Percentiles rank a stretch among this genome's conserved stretches.
These are phyloP conservation scores for Fraxinus greggii DNA, from an alignment of 305 asterid genomes.

Conservation along the genomic window DNA sequence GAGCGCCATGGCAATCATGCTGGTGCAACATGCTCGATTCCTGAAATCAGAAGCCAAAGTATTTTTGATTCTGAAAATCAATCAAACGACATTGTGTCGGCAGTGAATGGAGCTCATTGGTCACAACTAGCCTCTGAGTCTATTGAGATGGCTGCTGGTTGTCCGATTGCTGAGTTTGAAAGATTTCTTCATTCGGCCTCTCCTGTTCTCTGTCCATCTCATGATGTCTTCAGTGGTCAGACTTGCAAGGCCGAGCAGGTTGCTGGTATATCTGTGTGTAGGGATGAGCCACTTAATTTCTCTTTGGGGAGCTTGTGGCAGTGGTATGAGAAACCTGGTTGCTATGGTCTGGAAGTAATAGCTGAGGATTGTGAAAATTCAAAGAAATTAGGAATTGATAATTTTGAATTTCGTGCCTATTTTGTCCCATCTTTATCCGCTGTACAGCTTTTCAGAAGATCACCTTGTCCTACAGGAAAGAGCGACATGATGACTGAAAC, in stretches of 20 bases:
- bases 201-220: slow-evolving; percentile 23
- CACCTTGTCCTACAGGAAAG: slow-evolving; percentile 2
- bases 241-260: slow-evolving; percentile 7
- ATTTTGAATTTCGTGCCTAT: slow-evolving; percentile 22
- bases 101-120: slow-evolving; percentile 27
- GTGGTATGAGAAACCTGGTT: slow-evolving; percentile 34
- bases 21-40: slow-evolving; percentile 8
- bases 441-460: slow-evolving; percentile 29
- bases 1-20: slow-evolving; percentile 4
- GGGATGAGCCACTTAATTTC: slow-evolving; percentile 24
- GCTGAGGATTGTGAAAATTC: slow-evolving; percentile 24
- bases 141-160: slow-evolving; percentile 22
- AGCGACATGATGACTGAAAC: background rate
- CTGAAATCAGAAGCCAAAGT: slow-evolving; percentile 14
- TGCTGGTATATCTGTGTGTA: slow-evolving; percentile 21
- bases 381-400: slow-evolving; percentile 20
- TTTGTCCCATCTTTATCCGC: slow-evolving; percentile 36
- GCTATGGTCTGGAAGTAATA: slow-evolving; percentile 34
- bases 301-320: slow-evolving; percentile 32
- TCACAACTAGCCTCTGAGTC: slow-evolving; percentile 24
- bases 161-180: slow-evolving; percentile 33
- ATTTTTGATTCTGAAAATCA: slow-evolving; percentile 8
- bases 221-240: slow-evolving; percentile 13
- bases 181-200: slow-evolving; percentile 27
- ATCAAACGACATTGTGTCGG: slow-evolving; percentile 12